Conservation (phyloP, 108 stramenopile genomes). For the Cyclostephanos tholiformis region DNA sequence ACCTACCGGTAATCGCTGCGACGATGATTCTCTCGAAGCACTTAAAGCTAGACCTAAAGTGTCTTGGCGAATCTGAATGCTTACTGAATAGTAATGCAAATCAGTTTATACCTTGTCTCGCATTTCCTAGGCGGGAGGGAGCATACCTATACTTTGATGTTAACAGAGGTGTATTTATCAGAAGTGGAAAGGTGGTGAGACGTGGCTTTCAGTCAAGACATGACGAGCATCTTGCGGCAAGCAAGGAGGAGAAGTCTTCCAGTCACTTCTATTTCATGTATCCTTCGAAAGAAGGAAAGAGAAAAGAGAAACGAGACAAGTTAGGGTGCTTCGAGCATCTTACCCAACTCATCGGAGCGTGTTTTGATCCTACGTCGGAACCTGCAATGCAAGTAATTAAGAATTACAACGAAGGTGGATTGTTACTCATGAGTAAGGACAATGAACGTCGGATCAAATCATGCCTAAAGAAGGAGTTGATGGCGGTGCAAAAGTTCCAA, state of each 20-base stretch:
- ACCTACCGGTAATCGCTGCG: neutral
- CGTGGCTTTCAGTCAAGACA: neutral
- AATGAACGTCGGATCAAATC: too few species aligned
- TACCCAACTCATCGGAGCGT: too few species aligned
- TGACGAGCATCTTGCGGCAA: neutral
- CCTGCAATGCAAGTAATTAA: too few species aligned
- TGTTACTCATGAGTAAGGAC: too few species aligned
- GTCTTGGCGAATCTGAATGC: constrained; percentile 1
- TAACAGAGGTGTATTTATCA: neutral
- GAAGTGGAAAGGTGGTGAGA: neutral
- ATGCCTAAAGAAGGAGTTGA: too few species aligned
- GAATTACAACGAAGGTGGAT: too few species aligned
- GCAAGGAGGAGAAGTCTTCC: neutral
- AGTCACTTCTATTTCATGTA: neutral
- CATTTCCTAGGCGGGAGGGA: neutral
- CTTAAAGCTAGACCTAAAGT: neutral
- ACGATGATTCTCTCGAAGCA: neutral
- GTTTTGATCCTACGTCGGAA: too few species aligned
- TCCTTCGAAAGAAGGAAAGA: too few species aligned
- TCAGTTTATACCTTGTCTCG: neutral
- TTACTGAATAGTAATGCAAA: neutral
- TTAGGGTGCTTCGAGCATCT: too few species aligned
- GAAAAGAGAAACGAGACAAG: too few species aligned
- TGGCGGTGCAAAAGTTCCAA: too few species aligned
- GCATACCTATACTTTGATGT: neutral